Conservation (phyloP, 805 yeast genomes). For the Teunomyces aglyptinius region DNA sequence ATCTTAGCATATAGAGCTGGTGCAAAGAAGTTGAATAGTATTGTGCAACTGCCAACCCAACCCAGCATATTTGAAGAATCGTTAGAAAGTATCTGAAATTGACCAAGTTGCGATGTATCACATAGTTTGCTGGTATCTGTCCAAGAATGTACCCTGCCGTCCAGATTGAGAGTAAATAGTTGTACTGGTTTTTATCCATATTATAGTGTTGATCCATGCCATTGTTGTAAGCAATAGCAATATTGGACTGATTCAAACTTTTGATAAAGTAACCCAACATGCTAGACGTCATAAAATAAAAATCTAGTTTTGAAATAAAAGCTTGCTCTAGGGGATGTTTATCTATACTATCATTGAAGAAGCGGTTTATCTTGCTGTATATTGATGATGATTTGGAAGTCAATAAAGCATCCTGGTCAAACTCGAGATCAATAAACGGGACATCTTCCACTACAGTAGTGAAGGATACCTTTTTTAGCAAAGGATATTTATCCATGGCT, state of each 20-base stretch:
- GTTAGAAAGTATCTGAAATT: slow-evolving; percentile 16
- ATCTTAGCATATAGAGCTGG: slow-evolving; percentile 14
- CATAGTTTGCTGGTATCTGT: slow-evolving; percentile 14
- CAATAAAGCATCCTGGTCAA: neutral
- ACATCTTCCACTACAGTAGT: neutral
- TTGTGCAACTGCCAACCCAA: slow-evolving; percentile 6
- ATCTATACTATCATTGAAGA: slow-evolving; percentile 28
- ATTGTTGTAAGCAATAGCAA: slow-evolving; percentile 20
- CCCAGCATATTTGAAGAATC: slow-evolving; percentile 16
- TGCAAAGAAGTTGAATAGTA: slow-evolving; percentile 11
- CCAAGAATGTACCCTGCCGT: slow-evolving; percentile 13
- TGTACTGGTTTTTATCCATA: slow-evolving; percentile 17
- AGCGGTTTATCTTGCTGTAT: slow-evolving; percentile 5
- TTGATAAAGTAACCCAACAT: slow-evolving; percentile 19
- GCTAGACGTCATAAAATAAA: slow-evolving; percentile 48
- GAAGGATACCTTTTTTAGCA: neutral
- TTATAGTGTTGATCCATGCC: slow-evolving; percentile 16
- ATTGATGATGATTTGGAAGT: neutral
- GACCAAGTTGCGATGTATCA: slow-evolving; percentile 14
- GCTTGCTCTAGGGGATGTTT: slow-evolving; percentile 41
- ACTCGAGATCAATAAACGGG: neutral
- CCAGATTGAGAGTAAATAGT: slow-evolving; percentile 7
- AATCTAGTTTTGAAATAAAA: slow-evolving; percentile 52
- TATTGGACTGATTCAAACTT: slow-evolving; percentile 19
- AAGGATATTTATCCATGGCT: neutral